Percentiles rank a stretch among this genome's conserved stretches.
phyloP scores from a whole-genome alignment of 305 asterid genomes.

The Fraxinus greggii region DNA sequence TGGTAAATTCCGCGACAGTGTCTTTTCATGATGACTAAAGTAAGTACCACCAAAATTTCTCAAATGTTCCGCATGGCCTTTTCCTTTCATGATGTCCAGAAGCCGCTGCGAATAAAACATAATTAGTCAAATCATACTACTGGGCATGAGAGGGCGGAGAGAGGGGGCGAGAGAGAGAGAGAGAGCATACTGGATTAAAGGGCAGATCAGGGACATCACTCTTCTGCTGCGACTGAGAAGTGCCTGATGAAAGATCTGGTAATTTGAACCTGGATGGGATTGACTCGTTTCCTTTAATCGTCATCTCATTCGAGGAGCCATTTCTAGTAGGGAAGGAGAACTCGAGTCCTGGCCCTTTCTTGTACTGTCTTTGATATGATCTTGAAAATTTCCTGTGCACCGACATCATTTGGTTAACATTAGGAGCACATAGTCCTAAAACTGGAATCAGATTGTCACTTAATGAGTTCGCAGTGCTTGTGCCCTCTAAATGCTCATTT shows the following conservation, averaged over 20 bases:
- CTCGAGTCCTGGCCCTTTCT: neutral
- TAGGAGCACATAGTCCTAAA: conserved; percentile 90
- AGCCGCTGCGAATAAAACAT: conserved; percentile 53
- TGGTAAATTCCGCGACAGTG: conserved; percentile 63
- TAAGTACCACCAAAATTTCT: conserved; percentile 44
- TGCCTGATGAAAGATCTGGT: neutral
- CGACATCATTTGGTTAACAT: conserved; percentile 58
- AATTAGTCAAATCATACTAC: conserved; percentile 11
- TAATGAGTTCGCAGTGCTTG: conserved; percentile 36
- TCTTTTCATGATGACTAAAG: conserved; percentile 66
- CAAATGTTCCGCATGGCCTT: conserved; percentile 47
- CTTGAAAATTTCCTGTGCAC: conserved; percentile 14
- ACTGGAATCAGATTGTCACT: conserved; percentile 54
- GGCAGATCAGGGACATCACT: conserved; percentile 20
- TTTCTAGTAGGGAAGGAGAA: neutral
- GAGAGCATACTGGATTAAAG: conserved; percentile 31
- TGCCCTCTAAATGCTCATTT: conserved; percentile 41
- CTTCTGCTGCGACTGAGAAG: conserved; percentile 12
- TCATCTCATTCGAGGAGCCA: neutral
- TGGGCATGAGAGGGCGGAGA: neutral
- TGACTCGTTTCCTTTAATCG: neutral
- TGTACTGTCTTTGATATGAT: neutral
- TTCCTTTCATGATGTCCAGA: conserved; percentile 46
- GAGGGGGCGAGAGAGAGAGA: neutral
- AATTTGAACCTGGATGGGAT: neutral